Percentiles rank a stretch among this genome's conserved stretches.
Conservation (phyloP, 2,329 filamentous ascomycete genomes). For the Pseudopyricularia cyperi region DNA sequence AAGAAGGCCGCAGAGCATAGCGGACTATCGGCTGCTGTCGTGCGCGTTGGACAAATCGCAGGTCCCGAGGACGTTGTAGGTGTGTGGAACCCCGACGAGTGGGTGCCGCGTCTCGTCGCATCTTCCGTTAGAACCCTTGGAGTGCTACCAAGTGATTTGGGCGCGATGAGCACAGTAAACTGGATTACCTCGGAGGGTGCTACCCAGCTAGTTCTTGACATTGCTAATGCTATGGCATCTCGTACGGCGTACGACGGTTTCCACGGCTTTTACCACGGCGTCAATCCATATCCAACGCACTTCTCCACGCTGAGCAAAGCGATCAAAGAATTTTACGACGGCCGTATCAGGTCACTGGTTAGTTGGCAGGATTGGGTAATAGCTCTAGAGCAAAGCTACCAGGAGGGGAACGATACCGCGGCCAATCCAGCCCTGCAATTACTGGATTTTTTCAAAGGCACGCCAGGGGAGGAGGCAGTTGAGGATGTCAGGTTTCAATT, state of each 20-base stretch:
- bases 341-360: conserved; percentile 21
- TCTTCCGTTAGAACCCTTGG: conserved; percentile 29
- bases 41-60: conserved; percentile 30
- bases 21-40: conserved; percentile 21
- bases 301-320: conserved; percentile 25
- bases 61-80: conserved; percentile 22
- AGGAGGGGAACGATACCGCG: conserved; percentile 18
- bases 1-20: conserved; percentile 18
- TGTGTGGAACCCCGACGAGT: conserved; percentile 39
- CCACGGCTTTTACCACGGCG: conserved; percentile 28
- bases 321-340: conserved; percentile 23
- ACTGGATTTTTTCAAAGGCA: conserved; percentile 28
- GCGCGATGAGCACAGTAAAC: conserved; percentile 27
- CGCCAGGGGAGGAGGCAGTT: conserved; percentile 7
- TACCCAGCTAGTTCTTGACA: conserved; percentile 28
- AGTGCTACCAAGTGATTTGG: conserved; percentile 28
- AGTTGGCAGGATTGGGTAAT: conserved; percentile 28
- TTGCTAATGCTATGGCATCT: too few species aligned
- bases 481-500: conserved; percentile 11
- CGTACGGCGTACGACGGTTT: conserved; percentile 15
- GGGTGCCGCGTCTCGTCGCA: conserved; percentile 33
- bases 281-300: conserved; percentile 25
- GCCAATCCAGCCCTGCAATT: conserved; percentile 35
- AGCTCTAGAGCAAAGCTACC: conserved; percentile 23
- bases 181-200: conserved; percentile 37